Conservation (phyloP, 2,329 filamentous ascomycete genomes). For the Aphanocladium album region DNA sequence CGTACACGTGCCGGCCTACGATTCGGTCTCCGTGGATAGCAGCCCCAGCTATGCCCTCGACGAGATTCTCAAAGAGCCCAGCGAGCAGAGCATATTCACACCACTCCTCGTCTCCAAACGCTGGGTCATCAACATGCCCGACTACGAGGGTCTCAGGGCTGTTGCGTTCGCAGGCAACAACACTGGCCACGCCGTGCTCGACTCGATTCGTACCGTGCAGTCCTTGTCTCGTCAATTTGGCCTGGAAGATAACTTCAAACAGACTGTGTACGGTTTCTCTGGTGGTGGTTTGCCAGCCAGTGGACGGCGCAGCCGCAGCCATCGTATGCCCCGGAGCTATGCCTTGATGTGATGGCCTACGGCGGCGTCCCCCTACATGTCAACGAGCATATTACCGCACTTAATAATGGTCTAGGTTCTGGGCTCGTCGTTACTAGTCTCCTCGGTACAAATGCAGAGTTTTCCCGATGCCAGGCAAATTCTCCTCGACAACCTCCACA, state of each 20-base stretch:
- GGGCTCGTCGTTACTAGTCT: slow-evolving; percentile 19
- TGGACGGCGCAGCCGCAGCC: slow-evolving; percentile 49
- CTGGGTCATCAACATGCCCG: slow-evolving; percentile 42
- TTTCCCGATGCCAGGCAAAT: slow-evolving; percentile 15
- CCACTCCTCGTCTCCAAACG: slow-evolving; percentile 30
- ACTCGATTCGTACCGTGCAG: slow-evolving; percentile 40
- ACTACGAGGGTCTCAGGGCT: slow-evolving; percentile 41
- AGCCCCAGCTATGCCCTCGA: slow-evolving; percentile 32
- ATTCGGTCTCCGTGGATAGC: slow-evolving; percentile 31
- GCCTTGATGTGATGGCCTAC: slow-evolving; percentile 42
- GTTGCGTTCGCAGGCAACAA: slow-evolving; percentile 39
- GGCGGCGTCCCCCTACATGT: slow-evolving; percentile 34
- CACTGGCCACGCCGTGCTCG: slow-evolving; percentile 39
- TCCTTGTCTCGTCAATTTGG: slow-evolving; percentile 21
- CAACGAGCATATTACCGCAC: too few relatives aligned
- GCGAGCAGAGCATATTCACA: slow-evolving; percentile 9
- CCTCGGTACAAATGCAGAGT: slow-evolving; percentile 20
- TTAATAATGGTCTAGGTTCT: slow-evolving; percentile 9
- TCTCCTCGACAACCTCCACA: slow-evolving; percentile 4
- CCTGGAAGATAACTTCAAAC: slow-evolving; percentile 28
- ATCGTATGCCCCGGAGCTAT: slow-evolving; percentile 48
- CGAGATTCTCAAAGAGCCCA: slow-evolving; percentile 8
- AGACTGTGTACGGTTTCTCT: slow-evolving; percentile 51
- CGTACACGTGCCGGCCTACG: slow-evolving; percentile 34
- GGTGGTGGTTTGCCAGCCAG: slow-evolving; percentile 48